Base-by-base conservation (phyloP, 139 green algal genomes). In the Ostreobium quekettii region DNA sequence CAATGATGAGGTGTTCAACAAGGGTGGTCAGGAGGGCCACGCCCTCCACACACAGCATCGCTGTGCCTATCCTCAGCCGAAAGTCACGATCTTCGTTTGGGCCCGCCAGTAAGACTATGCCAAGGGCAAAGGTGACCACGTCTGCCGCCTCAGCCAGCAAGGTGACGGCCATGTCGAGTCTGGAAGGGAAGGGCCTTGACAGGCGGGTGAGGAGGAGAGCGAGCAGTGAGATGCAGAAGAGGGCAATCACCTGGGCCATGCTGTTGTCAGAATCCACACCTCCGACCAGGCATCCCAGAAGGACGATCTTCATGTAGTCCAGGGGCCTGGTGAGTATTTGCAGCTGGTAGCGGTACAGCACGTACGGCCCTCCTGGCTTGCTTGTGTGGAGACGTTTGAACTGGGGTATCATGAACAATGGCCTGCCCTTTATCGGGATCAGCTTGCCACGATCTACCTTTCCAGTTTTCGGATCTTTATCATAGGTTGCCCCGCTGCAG, bases 261-360 rank as follows among this genome's bases (percentile, higher is more conserved):
- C 33, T 62, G 15, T 62, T 28, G 53, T 62, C 53, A n/a, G 26
- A 32, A 19, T 66, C 59, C 4, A 66, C 30, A 39, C 59, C 59
- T 28, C 24, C 59, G 7, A 66, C 59, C 6, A 66, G 29, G 59
- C 59, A 66, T 28, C 28, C 59, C 29, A 66, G 24, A 19, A 66
- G 59, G 32, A 66, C 47, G 59, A 31, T 66, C 30, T 66, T 66
- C 5, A 19, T 47, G 32, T 48, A 39, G 32, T 66, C 59, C 59
- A 66, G 30, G 32, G 47, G 19, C 32, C 47, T 66, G 5, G 59
- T 46, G 24, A 47, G 19, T 7, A 66, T 39, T 33, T 66, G 59
- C 8, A 66, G 59, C 29, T 66, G 59, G 59, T 32, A 66, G 29
- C 59, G 59, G 30, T 66, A 66, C 11, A 66, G 46, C 19, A 48